A percentile compares a stretch with the other conserved stretches of the same genome.
phyloP scores from a whole-genome alignment of 2,329 filamentous ascomycete species.

The Botryotinia convoluta region DNA sequence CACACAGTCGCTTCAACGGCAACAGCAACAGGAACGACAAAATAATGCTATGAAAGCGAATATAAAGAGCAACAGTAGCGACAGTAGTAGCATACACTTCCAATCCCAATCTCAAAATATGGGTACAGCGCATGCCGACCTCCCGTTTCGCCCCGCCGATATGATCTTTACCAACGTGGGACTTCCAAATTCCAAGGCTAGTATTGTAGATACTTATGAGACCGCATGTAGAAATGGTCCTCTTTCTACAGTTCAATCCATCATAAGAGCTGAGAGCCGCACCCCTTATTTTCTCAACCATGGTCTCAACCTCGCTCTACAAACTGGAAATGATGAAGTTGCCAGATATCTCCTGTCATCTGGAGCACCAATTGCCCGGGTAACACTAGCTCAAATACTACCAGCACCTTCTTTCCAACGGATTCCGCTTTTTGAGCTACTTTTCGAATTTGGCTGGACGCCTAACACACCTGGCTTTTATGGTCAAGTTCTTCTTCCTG shows the following conservation, averaged over 20 bases:
- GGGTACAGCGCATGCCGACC: neutral
- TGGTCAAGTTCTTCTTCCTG: neutral
- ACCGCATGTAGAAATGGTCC: neutral
- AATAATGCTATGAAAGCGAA: neutral
- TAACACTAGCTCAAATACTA: neutral
- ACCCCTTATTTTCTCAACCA: slow-evolving; percentile 1
- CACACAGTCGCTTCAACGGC: neutral
- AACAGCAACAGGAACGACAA: neutral
- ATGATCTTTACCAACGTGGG: neutral
- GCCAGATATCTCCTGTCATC: neutral
- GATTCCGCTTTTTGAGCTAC: neutral
- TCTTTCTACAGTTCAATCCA: neutral
- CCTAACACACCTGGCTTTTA: neutral
- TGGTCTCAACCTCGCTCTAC: neutral
- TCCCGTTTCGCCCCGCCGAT: neutral
- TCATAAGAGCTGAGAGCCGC: neutral
- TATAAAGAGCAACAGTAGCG: neutral
- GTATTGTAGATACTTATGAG: neutral
- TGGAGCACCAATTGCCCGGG: neutral
- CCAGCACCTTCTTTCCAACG: neutral
- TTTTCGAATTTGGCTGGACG: neutral
- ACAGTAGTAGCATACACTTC: neutral
- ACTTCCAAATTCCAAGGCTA: neutral
- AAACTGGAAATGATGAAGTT: neutral
- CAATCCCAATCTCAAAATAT: neutral